phyloP scores from a whole-genome alignment of 192 early-diverging fungal genomes.

The Coemansia sp. region DNA sequence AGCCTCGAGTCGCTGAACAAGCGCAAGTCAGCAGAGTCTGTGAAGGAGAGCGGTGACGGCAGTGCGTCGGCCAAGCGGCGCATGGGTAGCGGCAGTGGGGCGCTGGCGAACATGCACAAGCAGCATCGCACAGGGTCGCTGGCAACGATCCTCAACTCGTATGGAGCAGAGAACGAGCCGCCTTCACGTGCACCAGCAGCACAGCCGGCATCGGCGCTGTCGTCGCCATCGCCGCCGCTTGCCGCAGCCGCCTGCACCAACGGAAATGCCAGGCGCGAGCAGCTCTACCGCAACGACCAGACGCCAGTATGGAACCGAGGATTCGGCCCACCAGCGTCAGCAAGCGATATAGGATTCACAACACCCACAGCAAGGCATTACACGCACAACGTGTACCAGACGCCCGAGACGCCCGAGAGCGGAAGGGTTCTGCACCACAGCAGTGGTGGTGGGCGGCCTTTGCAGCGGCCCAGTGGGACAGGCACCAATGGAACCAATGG shows the following conservation, averaged over 20 bases:
- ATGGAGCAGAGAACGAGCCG: not conserved
- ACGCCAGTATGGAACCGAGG: not conserved
- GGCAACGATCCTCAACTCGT: slow-evolving; percentile 23
- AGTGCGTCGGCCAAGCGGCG: slow-evolving; percentile 16
- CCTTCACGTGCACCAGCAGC: not conserved
- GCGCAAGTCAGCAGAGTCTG: slow-evolving; percentile 22
- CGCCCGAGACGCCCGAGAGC: slow-evolving; percentile 14
- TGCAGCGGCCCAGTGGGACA: not conserved
- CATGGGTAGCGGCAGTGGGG: slow-evolving; percentile 1
- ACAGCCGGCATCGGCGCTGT: not conserved
- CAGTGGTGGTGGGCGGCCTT: not conserved
- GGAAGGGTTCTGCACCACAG: not conserved
- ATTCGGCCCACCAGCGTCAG: not conserved
- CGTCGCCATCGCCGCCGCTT: slow-evolving; percentile 1
- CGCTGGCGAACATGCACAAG: slow-evolving; percentile 1
- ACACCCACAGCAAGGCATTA: not conserved
- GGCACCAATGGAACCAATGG: too few species aligned
- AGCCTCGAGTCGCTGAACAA: slow-evolving; percentile 54
- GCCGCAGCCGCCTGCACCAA: not conserved
- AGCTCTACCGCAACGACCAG: not conserved
- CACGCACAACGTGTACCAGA: slow-evolving; percentile 1
- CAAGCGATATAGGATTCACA: not conserved
- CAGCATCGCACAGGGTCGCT: slow-evolving; percentile 17
- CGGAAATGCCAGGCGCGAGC: not conserved
- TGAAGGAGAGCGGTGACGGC: too few species aligned